These are phyloP conservation scores for Asterophora lycoperdoides DNA, from an alignment of 768 basidiomycete species.

Conservation along the genomic window DNA sequence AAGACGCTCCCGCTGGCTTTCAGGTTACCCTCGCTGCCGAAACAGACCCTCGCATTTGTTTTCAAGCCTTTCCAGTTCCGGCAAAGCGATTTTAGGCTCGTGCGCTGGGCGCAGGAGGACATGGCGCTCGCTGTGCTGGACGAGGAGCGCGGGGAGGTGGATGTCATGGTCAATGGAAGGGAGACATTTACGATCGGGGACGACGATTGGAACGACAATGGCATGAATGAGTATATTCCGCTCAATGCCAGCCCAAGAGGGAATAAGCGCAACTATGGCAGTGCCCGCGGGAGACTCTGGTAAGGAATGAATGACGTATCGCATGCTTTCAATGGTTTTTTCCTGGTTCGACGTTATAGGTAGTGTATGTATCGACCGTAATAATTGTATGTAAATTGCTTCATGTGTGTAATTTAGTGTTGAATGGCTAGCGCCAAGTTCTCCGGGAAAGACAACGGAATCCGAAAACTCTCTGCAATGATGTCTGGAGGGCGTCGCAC, in stretches of 20 bases:
- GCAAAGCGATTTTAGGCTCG: conserved; percentile 36
- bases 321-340: not conserved
- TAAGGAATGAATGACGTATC: not conserved
- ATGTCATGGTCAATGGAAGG: conserved; percentile 42
- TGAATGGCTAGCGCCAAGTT: too few relatives aligned
- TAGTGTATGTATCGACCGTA: too few relatives aligned
- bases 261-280: conserved; percentile 7
- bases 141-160: conserved; percentile 26
- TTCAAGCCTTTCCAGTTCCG: conserved; percentile 24
- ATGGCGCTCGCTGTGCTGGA: conserved; percentile 26
- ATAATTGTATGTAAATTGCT: too few relatives aligned
- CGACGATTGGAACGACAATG: conserved; percentile 26
- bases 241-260: conserved; percentile 30
- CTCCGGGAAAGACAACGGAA: too few relatives aligned
- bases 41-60: conserved; percentile 11
- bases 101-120: conserved; percentile 47
- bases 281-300: not conserved
- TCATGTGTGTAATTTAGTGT: too few relatives aligned
- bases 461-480: too few relatives aligned
- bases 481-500: too few relatives aligned
- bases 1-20: conserved; percentile 15
- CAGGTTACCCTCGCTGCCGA: conserved; percentile 13
- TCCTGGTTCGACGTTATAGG: not conserved
- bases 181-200: conserved; percentile 13
- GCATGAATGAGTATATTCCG: conserved; percentile 41